Evolutionary conservation across 2,329 filamentous ascomycete species (phyloP).

Genomic region (Colletotrichum salicis): DNA sequence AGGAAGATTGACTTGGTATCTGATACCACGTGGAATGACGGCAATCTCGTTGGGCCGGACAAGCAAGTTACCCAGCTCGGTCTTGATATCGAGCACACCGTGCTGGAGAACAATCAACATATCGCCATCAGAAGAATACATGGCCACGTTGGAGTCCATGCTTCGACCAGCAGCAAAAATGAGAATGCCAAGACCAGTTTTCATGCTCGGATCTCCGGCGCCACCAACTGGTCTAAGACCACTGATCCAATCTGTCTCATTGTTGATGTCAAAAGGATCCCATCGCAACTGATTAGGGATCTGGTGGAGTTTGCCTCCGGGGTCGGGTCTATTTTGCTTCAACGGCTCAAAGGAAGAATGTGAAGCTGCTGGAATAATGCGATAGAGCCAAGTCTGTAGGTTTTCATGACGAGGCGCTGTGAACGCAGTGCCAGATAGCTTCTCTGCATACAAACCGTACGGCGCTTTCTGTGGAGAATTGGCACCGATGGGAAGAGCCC

Average conservation of each 20-base stretch:
- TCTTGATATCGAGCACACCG: conserved; percentile 72
- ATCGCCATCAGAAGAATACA: conserved; percentile 77
- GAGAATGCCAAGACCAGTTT: conserved; percentile 74
- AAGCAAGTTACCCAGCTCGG: conserved; percentile 70
- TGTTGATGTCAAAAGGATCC: conserved; percentile 77
- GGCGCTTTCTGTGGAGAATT: conserved; percentile 79
- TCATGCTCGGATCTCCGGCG: conserved; percentile 76
- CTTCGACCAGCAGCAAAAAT: conserved; percentile 75
- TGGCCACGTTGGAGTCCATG: conserved; percentile 74
- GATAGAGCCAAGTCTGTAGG: conserved; percentile 69
- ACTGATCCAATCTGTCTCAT: conserved; percentile 53
- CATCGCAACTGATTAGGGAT: conserved; percentile 87
- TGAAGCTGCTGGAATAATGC: conserved; percentile 65
- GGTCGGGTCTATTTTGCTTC: conserved; percentile 45
- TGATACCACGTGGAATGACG: conserved; percentile 70
- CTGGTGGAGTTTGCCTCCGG: conserved; percentile 70
- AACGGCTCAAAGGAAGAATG: conserved; percentile 52
- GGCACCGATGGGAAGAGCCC: conserved; percentile 72
- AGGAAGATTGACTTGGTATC: conserved; percentile 69
- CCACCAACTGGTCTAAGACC: conserved; percentile 72
- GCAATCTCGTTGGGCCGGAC: conserved; percentile 73
- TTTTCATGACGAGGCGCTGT: conserved; percentile 69
- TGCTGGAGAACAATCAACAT: conserved; percentile 75
- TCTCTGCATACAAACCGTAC: conserved; percentile 76
- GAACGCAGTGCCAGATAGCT: conserved; percentile 70